Conservation (phyloP, 139 green algal genomes). For the Micromonas pusilla region DNA sequence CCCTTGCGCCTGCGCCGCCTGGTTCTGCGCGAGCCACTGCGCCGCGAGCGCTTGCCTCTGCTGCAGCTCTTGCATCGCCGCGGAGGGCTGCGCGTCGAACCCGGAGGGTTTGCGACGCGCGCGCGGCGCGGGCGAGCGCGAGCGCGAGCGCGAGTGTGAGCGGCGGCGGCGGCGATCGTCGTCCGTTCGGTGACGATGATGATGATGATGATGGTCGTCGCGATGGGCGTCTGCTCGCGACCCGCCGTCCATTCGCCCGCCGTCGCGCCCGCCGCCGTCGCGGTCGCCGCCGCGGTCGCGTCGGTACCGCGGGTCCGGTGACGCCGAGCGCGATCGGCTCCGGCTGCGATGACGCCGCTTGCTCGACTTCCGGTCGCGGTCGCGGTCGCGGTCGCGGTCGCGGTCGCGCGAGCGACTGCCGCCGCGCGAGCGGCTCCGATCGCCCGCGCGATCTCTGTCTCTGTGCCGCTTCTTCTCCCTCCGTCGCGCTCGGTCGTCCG, state of each 20-base stretch:
- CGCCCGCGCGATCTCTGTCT: background rate
- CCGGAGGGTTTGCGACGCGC: background rate
- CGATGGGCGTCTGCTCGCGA: background rate
- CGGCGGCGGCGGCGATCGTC: background rate
- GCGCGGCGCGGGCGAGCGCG: background rate
- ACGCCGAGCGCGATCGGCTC: no score
- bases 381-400: background rate
- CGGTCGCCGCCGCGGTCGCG: background rate
- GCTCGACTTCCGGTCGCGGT: background rate
- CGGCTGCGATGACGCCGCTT: no score
- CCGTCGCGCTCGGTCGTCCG: background rate
- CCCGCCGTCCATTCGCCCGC: no score
- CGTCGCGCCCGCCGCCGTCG: background rate
- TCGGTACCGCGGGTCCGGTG: background rate
- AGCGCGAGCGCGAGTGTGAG: background rate
- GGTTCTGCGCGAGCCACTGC: constrained; percentile 13
- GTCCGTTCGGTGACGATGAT: background rate
- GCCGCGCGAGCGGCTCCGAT: background rate
- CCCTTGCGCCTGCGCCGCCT: background rate
- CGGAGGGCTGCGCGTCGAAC: background rate
- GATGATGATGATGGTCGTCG: background rate
- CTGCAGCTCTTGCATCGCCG: background rate
- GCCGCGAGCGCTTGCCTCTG: background rate
- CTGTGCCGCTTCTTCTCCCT: background rate
- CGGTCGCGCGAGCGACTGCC: no score